Base-by-base conservation (phyloP, 2,329 filamentous ascomycete genomes). In the Phaeosphaeriaceae sp. region DNA sequence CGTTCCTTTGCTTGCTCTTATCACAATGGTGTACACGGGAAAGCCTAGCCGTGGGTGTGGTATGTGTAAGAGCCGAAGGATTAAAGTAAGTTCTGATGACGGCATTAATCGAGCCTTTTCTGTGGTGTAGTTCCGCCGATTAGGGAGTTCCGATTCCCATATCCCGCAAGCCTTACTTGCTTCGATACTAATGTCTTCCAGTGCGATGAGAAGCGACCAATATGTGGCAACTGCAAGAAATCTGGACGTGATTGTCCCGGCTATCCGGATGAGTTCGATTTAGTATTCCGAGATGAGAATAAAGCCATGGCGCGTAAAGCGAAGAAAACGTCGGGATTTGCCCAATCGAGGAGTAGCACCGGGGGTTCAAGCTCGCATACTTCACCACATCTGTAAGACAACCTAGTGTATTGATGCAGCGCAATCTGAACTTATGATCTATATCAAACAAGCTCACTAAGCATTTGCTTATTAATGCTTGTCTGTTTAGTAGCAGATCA, bases 231-330 rank as follows among this genome's bases (percentile, higher is more conserved):
- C 46, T 72, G 69, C 45, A 63, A 66, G 47, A 72, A 72, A 47
- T 67, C 65, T 13, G 58, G 60, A 6, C 60, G 66, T 11, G 50
- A 51, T 3, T 72, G 69, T 42, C 69, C 69, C 20, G 69, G 69
- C 2, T 72, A 69, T 48, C 67, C 84, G 67, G 84, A 88, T 64
- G 86, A 88, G 57, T 88, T 89, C 60, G 87, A 90, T 60, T 74
- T 89, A 18, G 82, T 90, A 46, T 88, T 89, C 61, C 84, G 87
- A 47, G 87, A 89, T 67, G 87, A 89, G 74, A 89, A 87, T 21
- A 82, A 83, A 58, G 85, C 86, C 1, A 87, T 86, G 28, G 85
- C 86, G 63, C 79, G 82, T 53, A 81, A 85, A 62, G 85, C 83
- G 13, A 79, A 81, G 47, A 84, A 81, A 45, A 51, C 58, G 1